Conservation (phyloP, 148 eudicot genomes). For the Camellia japonica region DNA sequence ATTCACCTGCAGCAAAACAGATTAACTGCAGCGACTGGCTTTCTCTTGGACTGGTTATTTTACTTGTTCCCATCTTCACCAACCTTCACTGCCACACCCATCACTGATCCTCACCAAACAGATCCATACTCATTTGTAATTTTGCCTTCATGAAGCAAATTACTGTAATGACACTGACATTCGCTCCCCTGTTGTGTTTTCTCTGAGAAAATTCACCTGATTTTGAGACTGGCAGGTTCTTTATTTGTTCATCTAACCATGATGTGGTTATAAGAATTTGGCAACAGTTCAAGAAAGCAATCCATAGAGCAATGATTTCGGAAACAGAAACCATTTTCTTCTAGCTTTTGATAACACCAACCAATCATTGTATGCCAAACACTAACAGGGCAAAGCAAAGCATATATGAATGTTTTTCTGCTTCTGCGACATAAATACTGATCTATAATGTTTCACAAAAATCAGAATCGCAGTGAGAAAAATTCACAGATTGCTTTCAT, state of each 20-base stretch:
- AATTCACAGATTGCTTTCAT: background rate
- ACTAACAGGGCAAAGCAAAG: background rate
- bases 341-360: background rate
- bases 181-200: too few relatives aligned
- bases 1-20: constrained; percentile 12
- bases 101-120: background rate
- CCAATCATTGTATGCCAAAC: background rate
- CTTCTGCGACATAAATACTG: background rate
- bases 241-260: background rate
- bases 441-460: background rate
- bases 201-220: background rate
- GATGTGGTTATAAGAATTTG: background rate
- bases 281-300: background rate
- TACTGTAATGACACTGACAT: background rate
- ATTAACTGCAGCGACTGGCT: background rate
- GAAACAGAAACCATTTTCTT: background rate
- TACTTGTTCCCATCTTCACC: background rate
- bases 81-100: background rate
- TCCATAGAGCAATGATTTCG: background rate
- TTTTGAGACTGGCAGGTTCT: background rate
- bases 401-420: background rate
- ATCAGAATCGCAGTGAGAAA: background rate
- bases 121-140: background rate
- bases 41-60: background rate
- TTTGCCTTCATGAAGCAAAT: background rate